Evolutionary conservation across 176 grass and related monocot genomes (phyloP).

Genomic region (Pontederia paniculata): DNA sequence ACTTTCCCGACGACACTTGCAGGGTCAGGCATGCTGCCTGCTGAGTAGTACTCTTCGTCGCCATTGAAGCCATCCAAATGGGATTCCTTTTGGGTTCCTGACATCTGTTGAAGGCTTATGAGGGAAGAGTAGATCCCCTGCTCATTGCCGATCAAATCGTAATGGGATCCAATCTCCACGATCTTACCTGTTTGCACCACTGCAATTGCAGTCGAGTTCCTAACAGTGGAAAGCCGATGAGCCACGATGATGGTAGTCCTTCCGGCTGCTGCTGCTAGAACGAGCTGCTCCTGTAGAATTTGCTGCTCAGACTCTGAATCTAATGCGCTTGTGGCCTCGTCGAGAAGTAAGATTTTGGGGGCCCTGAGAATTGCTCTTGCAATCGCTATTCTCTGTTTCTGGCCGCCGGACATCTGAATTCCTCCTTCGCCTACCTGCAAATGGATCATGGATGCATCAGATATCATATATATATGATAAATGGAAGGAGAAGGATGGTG

Average conservation of each 20-base stretch:
- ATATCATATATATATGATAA: background rate
- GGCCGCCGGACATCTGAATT: slow-evolving; percentile 47
- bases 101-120: background rate
- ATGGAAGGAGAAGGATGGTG: background rate
- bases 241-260: slow-evolving; percentile 1
- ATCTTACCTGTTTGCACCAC: background rate
- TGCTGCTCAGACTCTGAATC: slow-evolving; percentile 24
- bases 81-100: background rate
- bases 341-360: slow-evolving; percentile 28
- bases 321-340: slow-evolving; percentile 30
- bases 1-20: background rate
- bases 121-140: background rate
- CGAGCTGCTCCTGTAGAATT: background rate
- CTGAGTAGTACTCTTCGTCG: background rate
- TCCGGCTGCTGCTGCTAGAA: background rate
- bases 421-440: slow-evolving; percentile 41
- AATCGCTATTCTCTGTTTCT: slow-evolving; percentile 52
- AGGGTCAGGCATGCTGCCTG: background rate
- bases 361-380: slow-evolving; percentile 30
- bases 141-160: background rate
- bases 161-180: slow-evolving; percentile 1
- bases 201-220: background rate
- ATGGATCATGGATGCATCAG: background rate
- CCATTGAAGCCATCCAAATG: background rate
- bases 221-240: background rate